These are phyloP conservation scores for Mixia osmundae DNA, from an alignment of 1,284 basidiomycete species.

Conservation along the genomic window DNA sequence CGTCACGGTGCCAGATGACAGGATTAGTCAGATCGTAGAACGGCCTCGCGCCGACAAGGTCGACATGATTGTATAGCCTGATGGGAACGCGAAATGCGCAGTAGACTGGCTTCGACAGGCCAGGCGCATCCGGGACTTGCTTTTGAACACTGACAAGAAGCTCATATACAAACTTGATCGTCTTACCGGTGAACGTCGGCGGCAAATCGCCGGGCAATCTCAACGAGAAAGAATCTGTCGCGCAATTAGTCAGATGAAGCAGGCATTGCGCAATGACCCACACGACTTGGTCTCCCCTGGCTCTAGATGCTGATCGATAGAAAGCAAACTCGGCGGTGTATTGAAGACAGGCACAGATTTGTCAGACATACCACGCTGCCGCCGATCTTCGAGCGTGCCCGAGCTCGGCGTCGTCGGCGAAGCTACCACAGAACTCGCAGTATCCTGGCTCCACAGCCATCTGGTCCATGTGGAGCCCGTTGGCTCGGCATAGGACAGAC, in stretches of 20 bases:
- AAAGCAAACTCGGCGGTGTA: conserved; percentile 57
- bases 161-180: conserved; percentile 66
- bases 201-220: conserved; percentile 54
- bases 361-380: conserved; percentile 30
- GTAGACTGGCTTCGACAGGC: conserved; percentile 38
- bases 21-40: conserved; percentile 26
- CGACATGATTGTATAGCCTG: conserved; percentile 58
- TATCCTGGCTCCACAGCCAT: conserved; percentile 7
- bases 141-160: conserved; percentile 65
- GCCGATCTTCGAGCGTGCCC: conserved; percentile 31
- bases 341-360: conserved; percentile 51
- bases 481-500: not conserved
- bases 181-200: conserved; percentile 65
- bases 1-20: conserved; percentile 21
- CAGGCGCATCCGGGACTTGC: conserved; percentile 11
- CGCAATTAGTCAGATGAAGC: not conserved
- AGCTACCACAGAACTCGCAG: not conserved
- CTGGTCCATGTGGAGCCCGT: conserved; percentile 4
- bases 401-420: conserved; percentile 10
- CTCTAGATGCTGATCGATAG: conserved; percentile 46
- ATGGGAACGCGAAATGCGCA: conserved; percentile 79
- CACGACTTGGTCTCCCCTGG: conserved; percentile 63
- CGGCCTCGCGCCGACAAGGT: conserved; percentile 29
- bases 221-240: conserved; percentile 49
- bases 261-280: conserved; percentile 26